A percentile compares a stretch with the other conserved stretches of the same genome.
Evolutionary conservation across 2,329 filamentous ascomycete genomes (phyloP).

Genomic region (Colletotrichum truncatum): DNA sequence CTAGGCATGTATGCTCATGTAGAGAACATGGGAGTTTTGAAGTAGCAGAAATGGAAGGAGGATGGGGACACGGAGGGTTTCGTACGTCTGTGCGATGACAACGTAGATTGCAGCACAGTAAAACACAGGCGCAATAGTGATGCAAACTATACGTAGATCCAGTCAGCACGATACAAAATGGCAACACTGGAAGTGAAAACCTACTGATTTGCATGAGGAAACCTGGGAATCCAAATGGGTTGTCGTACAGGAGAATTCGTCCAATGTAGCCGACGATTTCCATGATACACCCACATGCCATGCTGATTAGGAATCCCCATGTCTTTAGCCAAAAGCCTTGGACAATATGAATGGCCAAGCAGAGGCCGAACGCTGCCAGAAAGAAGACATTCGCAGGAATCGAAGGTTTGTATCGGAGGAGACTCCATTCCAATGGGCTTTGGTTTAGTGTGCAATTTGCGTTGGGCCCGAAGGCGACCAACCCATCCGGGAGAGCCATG

Average conservation of each 20-base stretch:
- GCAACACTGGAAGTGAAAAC: too few relatives aligned
- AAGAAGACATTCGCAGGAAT: constrained; percentile 46
- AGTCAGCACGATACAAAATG: too few relatives aligned
- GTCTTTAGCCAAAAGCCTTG: constrained; percentile 52
- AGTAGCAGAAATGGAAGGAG: not conserved
- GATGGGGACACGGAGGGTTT: constrained; percentile 25
- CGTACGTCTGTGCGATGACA: constrained; percentile 30
- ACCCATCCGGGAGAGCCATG: constrained; percentile 8
- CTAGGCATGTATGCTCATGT: too few relatives aligned
- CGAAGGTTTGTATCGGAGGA: constrained; percentile 52
- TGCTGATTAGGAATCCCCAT: constrained; percentile 55
- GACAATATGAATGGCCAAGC: constrained; percentile 50
- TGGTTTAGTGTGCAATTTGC: constrained; percentile 56
- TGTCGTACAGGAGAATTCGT: constrained; percentile 62
- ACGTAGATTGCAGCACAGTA: constrained; percentile 40
- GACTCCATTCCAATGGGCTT: constrained; percentile 51
- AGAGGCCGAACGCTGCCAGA: constrained; percentile 49
- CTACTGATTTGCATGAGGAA: constrained; percentile 70
- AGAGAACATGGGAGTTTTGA: too few relatives aligned
- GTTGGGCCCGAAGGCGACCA: constrained; percentile 48
- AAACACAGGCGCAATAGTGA: constrained; percentile 41
- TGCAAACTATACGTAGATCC: constrained; percentile 37
- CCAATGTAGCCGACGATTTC: constrained; percentile 71
- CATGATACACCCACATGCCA: constrained; percentile 62
- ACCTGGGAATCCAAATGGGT: constrained; percentile 64